Percentiles rank a stretch among this genome's conserved stretches.
These are phyloP conservation scores for Geranium incanum DNA, from an alignment of 441 rosid species.

Conservation along the genomic window DNA sequence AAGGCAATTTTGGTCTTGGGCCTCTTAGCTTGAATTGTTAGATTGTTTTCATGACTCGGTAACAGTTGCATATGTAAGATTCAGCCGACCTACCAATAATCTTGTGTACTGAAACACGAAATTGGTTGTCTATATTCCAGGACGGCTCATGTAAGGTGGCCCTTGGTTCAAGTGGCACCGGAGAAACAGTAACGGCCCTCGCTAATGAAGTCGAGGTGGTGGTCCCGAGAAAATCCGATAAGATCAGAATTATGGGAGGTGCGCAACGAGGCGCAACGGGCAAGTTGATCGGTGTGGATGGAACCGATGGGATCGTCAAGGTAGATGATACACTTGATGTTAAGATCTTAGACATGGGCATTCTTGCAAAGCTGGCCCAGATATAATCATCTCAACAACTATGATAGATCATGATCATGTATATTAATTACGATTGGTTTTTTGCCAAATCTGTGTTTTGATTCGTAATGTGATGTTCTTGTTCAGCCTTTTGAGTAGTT, in stretches of 20 bases:
- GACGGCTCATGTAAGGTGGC: conserved; percentile 78
- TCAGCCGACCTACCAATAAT: neutral
- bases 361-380: conserved; percentile 58
- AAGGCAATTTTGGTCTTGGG: neutral
- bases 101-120: neutral
- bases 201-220: conserved; percentile 60
- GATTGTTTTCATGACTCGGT: neutral
- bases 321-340: conserved; percentile 82
- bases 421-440: neutral
- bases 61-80: neutral
- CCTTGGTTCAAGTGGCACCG: conserved; percentile 56
- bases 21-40: neutral
- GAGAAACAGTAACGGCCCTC: conserved; percentile 44
- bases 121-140: conserved; percentile 27
- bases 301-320: conserved; percentile 81
- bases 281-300: conserved; percentile 89
- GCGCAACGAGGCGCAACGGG: conserved; percentile 70
- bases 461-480: no score
- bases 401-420: neutral
- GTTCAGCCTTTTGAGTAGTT: no score
- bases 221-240: conserved; percentile 72
- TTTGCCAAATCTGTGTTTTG: neutral
- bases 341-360: conserved; percentile 73
- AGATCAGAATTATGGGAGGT: conserved; percentile 83
- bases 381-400: neutral